These are phyloP conservation scores for Fusarium nematophilum DNA, from an alignment of 2,329 filamentous ascomycete genomes.

Conservation along the genomic window DNA sequence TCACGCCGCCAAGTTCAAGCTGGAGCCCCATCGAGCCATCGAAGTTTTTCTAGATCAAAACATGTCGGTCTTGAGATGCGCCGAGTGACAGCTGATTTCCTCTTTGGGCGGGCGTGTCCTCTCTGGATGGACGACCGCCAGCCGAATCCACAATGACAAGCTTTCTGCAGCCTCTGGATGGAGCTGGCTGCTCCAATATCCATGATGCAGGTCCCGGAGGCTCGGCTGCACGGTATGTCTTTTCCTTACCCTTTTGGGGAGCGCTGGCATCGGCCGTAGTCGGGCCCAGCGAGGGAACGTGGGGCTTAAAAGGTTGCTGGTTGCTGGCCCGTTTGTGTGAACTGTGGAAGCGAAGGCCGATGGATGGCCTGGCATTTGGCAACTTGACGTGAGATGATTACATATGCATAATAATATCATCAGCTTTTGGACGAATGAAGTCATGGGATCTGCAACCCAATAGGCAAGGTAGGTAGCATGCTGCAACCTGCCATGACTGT, in stretches of 20 bases:
- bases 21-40: too few relatives aligned
- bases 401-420: slow-evolving; percentile 23
- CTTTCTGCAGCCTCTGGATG: slow-evolving; percentile 38
- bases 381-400: slow-evolving; percentile 28
- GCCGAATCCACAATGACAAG: slow-evolving; percentile 33
- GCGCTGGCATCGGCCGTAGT: slow-evolving; percentile 34
- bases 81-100: slow-evolving; percentile 43
- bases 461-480: background rate
- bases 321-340: too few relatives aligned
- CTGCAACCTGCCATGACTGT: too few relatives aligned
- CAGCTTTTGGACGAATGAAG: slow-evolving; percentile 27
- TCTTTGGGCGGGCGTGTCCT: slow-evolving; percentile 39
- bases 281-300: slow-evolving; percentile 24
- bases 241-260: slow-evolving; percentile 48
- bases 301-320: slow-evolving; percentile 18
- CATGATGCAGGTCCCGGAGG: slow-evolving; percentile 41
- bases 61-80: slow-evolving; percentile 8
- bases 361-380: slow-evolving; percentile 9
- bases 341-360: slow-evolving; percentile 13
- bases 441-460: slow-evolving; percentile 37
- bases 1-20: too few relatives aligned
- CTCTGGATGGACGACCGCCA: slow-evolving; percentile 37
- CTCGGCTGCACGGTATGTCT: slow-evolving; percentile 48
- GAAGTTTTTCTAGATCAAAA: too few relatives aligned
- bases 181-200: too few relatives aligned